Conservation (phyloP, 176 grass and related monocot species). For the Oryza glaberrima region DNA sequence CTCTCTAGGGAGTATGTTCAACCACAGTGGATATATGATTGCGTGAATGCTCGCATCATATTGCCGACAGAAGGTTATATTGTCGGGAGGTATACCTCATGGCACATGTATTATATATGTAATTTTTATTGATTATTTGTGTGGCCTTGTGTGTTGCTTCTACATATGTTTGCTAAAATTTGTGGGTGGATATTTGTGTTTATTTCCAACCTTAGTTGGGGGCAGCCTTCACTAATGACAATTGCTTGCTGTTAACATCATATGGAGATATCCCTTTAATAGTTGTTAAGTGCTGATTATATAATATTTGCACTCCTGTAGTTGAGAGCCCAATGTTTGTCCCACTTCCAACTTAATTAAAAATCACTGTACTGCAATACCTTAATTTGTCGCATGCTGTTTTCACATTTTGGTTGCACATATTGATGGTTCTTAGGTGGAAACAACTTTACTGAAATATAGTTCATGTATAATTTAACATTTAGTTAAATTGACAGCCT, state of each 20-base stretch:
- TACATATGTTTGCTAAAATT: conserved; percentile 24
- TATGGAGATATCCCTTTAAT: not conserved
- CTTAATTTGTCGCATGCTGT: not conserved
- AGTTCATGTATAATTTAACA: not conserved
- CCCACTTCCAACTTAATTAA: not conserved
- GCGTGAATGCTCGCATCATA: conserved; percentile 73
- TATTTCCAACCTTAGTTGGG: not conserved
- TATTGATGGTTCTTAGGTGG: not conserved
- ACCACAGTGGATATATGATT: conserved; percentile 97
- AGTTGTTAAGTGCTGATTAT: not conserved
- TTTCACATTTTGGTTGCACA: not conserved
- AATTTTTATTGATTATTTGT: not conserved
- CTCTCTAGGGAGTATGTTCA: conserved; percentile 93
- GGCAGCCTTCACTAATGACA: not conserved
- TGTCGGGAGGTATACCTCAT: conserved; percentile 79
- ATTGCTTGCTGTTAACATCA: not conserved
- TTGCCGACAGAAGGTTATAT: conserved; percentile 78
- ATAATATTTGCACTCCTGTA: not conserved
- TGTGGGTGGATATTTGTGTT: not conserved
- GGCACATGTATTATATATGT: not conserved
- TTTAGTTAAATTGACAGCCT: conserved; percentile 1
- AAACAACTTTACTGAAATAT: not conserved
- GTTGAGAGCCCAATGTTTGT: not conserved
- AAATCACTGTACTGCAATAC: not conserved
- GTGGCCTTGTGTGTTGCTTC: not conserved